These are phyloP conservation scores for Pistacia integerrima DNA, from an alignment of 345 rosid genomes.

Conservation along the genomic window DNA sequence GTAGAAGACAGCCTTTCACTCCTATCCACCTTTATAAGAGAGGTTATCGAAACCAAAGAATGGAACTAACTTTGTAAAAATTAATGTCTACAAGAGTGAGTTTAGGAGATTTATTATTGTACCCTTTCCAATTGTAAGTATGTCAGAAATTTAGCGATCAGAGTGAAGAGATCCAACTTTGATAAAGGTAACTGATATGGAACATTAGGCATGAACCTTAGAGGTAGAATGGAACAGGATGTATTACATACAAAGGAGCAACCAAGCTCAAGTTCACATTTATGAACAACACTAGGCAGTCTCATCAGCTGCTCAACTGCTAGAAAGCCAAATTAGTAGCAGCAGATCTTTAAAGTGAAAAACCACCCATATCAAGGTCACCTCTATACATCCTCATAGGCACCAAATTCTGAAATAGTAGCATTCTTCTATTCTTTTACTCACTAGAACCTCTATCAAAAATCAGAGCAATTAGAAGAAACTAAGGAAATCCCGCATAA, in stretches of 20 bases:
- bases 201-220: not conserved
- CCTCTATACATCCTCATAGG: not conserved
- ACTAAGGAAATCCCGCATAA: not conserved
- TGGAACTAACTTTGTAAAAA: not conserved
- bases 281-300: not conserved
- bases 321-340: not conserved
- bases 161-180: not conserved
- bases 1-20: constrained; percentile 12
- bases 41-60: constrained; percentile 3
- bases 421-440: not conserved
- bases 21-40: not conserved
- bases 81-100: not conserved
- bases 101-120: not conserved
- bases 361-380: not conserved
- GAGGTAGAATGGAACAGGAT: not conserved
- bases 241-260: not conserved
- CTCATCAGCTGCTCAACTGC: constrained; percentile 3
- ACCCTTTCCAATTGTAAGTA: not conserved
- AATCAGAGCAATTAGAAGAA: not conserved
- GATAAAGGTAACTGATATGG: not conserved
- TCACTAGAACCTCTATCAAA: not conserved
- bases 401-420: not conserved
- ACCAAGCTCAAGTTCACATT: not conserved
- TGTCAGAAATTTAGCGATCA: not conserved
- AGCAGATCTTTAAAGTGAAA: not conserved